These are phyloP conservation scores for Dothistroma pini DNA, from an alignment of 2,329 filamentous ascomycete species.

Conservation along the genomic window DNA sequence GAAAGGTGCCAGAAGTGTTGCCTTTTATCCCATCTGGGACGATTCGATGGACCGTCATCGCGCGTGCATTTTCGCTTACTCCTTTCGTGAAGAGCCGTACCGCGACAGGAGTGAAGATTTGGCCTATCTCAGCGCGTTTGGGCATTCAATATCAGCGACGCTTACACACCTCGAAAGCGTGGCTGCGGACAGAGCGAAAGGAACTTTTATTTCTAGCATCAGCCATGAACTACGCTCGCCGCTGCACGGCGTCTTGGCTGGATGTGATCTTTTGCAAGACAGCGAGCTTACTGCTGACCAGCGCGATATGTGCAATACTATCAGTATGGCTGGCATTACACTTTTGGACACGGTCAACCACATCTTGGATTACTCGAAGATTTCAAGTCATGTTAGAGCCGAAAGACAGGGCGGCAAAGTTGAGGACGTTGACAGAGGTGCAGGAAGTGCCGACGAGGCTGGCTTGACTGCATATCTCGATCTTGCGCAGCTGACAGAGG, in stretches of 20 bases:
- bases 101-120: conserved; percentile 32
- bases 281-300: conserved; percentile 41
- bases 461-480: conserved; percentile 16
- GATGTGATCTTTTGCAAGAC: conserved; percentile 49
- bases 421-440: neutral
- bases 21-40: neutral
- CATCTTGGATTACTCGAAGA: conserved; percentile 44
- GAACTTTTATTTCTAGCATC: conserved; percentile 50
- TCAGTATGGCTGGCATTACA: conserved; percentile 48
- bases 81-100: neutral
- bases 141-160: conserved; percentile 38
- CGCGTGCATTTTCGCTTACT: neutral
- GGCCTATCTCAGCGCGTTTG: conserved; percentile 38
- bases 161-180: conserved; percentile 38
- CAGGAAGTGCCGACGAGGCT: conserved; percentile 11
- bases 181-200: conserved; percentile 46
- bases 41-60: neutral
- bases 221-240: conserved; percentile 51
- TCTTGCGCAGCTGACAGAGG: conserved; percentile 28
- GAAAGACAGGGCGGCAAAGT: neutral
- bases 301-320: conserved; percentile 44
- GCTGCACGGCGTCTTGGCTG: conserved; percentile 45
- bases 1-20: neutral
- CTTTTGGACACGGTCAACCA: conserved; percentile 48
- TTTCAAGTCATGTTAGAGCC: conserved; percentile 33